phyloP scores from a whole-genome alignment of 2,329 filamentous ascomycete species.

The Stemphylium lycopersici region DNA sequence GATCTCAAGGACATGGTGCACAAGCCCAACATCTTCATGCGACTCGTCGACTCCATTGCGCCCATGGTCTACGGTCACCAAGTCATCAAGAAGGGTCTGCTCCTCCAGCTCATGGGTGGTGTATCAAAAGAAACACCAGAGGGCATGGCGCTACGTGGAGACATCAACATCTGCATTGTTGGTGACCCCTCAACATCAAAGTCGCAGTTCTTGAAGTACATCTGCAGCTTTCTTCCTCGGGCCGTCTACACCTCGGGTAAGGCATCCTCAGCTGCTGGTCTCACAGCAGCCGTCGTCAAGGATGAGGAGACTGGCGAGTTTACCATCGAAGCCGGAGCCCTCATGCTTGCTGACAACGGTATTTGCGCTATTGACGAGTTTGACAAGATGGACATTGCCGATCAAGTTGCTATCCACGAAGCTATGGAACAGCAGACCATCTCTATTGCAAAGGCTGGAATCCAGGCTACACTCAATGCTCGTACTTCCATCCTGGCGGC shows the following conservation, averaged over 20 bases:
- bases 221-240: slow-evolving; percentile 94
- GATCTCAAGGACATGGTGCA: slow-evolving; percentile 94
- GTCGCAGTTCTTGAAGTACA: slow-evolving; percentile 97
- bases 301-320: slow-evolving; percentile 99
- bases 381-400: slow-evolving; percentile 98
- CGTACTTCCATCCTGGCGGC: slow-evolving; percentile 94
- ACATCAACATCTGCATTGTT: slow-evolving; percentile 98
- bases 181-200: slow-evolving; percentile 97
- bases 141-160: slow-evolving; percentile 92
- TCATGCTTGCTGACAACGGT: slow-evolving; percentile 96
- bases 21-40: slow-evolving; percentile 91
- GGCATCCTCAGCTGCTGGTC: slow-evolving; percentile 93
- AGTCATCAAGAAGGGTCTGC: slow-evolving; percentile 94
- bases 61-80: slow-evolving; percentile 98
- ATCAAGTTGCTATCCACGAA: slow-evolving; percentile 99
- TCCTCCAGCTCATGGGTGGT: slow-evolving; percentile 95
- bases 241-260: slow-evolving; percentile 98
- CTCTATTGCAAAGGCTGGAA: slow-evolving; percentile 97
- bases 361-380: slow-evolving; percentile 99
- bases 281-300: slow-evolving; percentile 95
- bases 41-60: slow-evolving; percentile 89
- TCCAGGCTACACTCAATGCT: slow-evolving; percentile 95
- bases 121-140: slow-evolving; percentile 90
- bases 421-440: slow-evolving; percentile 99
- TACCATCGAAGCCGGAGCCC: slow-evolving; percentile 95